These are phyloP conservation scores for Botrytis aclada DNA, from an alignment of 2,329 filamentous ascomycete genomes.

Conservation along the genomic window DNA sequence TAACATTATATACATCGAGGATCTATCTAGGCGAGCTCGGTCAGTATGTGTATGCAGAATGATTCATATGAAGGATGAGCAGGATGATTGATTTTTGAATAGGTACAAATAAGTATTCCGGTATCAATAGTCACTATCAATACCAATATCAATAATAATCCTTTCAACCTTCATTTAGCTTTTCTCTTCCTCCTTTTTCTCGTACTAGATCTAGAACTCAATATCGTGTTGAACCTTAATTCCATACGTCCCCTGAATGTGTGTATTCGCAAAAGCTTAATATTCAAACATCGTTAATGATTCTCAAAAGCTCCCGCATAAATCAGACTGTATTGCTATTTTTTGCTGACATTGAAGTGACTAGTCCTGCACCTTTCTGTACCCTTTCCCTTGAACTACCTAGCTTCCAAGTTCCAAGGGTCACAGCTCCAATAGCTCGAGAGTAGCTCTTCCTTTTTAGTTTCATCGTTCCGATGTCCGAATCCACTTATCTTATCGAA, in stretches of 20 bases:
- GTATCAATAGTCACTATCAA: background rate
- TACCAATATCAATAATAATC: background rate
- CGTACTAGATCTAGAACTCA: background rate
- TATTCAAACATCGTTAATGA: background rate
- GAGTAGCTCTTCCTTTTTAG: background rate
- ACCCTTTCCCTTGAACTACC: background rate
- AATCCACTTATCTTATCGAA: constrained; percentile 3
- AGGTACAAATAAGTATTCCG: background rate
- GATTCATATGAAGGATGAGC: background rate
- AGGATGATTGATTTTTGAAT: background rate
- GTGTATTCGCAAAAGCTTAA: background rate
- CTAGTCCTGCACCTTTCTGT: background rate
- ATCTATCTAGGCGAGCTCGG: too few species aligned
- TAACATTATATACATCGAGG: too few species aligned
- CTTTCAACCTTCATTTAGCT: background rate
- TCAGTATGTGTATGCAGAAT: background rate
- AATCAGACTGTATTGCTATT: background rate
- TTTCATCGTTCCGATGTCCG: background rate
- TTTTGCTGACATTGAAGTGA: background rate
- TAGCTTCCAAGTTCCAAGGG: background rate
- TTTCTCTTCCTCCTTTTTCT: background rate
- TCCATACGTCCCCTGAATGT: background rate
- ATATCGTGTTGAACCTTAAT: background rate
- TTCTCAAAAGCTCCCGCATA: background rate
- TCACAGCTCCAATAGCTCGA: background rate